These are phyloP conservation scores for Penicillium olsonii DNA, from an alignment of 2,329 filamentous ascomycete species.

Conservation along the genomic window DNA sequence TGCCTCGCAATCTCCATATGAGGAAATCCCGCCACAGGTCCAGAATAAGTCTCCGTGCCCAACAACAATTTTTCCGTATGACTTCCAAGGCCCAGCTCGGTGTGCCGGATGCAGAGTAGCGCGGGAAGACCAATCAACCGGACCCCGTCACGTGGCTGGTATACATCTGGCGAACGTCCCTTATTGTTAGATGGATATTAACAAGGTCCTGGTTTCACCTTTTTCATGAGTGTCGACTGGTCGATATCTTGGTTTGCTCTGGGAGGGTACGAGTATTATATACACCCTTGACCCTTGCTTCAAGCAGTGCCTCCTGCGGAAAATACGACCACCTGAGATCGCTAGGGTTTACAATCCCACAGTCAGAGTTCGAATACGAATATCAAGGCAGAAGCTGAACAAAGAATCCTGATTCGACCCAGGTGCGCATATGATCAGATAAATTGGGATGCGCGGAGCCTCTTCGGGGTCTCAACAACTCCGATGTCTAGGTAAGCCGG, in stretches of 20 bases:
- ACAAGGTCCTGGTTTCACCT: too few relatives aligned
- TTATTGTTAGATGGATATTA: neutral
- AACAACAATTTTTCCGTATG: neutral
- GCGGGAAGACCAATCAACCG: constrained; percentile 5
- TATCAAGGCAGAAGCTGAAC: neutral
- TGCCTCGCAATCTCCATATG: constrained; percentile 2
- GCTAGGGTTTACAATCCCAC: neutral
- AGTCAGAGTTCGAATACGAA: neutral
- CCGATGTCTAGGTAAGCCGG: neutral
- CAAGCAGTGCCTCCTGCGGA: neutral
- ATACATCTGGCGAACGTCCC: neutral
- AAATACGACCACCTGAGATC: neutral
- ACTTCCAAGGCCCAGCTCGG: too few relatives aligned
- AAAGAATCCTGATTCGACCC: neutral
- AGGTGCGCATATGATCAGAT: neutral
- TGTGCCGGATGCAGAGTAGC: constrained; percentile 16
- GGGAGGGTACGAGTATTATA: too few relatives aligned
- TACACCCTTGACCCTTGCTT: neutral
- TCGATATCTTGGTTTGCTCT: too few relatives aligned
- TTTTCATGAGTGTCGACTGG: too few relatives aligned
- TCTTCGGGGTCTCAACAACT: neutral
- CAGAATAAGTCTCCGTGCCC: neutral
- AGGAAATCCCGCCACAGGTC: constrained; percentile 2
- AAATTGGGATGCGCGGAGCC: neutral
- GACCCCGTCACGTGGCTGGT: neutral